Evolutionary conservation across 257 asterid species (phyloP), one percentile per base, ranked within the genome.

Genomic region (Vinca minor): DNA sequence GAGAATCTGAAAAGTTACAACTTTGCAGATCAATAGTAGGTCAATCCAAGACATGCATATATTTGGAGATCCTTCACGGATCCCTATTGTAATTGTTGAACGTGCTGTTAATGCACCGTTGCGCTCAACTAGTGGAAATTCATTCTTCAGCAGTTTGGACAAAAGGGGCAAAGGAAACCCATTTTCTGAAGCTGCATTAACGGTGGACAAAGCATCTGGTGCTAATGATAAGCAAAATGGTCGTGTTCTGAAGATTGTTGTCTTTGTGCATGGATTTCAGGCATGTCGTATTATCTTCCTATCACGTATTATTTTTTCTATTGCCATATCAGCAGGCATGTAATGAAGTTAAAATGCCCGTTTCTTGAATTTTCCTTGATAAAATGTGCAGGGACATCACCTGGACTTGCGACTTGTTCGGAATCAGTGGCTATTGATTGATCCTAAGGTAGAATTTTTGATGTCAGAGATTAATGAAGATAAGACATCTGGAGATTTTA

Each of bases 201-300:
- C 82, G 41, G 56, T 76, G 58, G 77, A 78, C 76, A 82, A 77
- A 79, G 69, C 64, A 61, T 67, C 83, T 52, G 79, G 76, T 50
- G 63, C 71, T 63, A 72, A 59, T 77, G 45, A 77, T 67, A 81
- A 78, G 67, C 93, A 85, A 74, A 83, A 73, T 80, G 95, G 82
- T 20, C 98, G 94, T 57, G 81, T 78, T 47, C 83, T 93, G 77
- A 89, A 80, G 89, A 84, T 93, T 66, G 97, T 87, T 32, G 91
- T 93, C 65, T 89, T 89, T 74, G 97, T 89, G 64, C 98, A 93
- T 79, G 97, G 97, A 57, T 93, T 93, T 73, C 98, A 89, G 96
- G 98, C 77, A 87, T 69, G 87, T 77, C 44, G 29, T 73, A 29
- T 68, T 54, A 65, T 71, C 58, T 57, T 44, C 50, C 28, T 57